These are phyloP conservation scores for Kodamaea kaohsiungensis DNA, from an alignment of 805 yeast species.

Conservation along the genomic window DNA sequence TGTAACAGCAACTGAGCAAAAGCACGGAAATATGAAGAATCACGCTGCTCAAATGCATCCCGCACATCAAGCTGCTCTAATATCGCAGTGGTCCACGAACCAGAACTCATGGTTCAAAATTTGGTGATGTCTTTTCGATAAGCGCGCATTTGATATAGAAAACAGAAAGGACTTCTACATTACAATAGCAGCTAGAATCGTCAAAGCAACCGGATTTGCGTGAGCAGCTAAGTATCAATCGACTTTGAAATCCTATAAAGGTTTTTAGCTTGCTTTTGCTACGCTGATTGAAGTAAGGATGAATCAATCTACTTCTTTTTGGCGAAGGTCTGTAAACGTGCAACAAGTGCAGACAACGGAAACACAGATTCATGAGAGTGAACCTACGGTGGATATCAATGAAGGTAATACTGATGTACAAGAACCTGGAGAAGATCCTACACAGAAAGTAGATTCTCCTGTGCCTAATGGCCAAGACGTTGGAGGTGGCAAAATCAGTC, in stretches of 20 bases:
- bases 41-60: slow-evolving; percentile 34
- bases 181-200: background rate
- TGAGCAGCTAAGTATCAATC: background rate
- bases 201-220: background rate
- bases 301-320: background rate
- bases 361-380: background rate
- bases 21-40: slow-evolving; percentile 32
- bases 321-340: slow-evolving; percentile 1
- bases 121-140: background rate
- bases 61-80: slow-evolving; percentile 26
- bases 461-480: background rate
- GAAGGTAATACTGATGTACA: background rate
- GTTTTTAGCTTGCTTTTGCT: background rate
- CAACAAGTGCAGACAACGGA: background rate
- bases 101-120: background rate
- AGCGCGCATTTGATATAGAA: background rate
- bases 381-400: background rate
- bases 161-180: background rate
- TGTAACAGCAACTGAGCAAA: slow-evolving; percentile 30
- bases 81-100: slow-evolving; percentile 12
- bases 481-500: background rate
- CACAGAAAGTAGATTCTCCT: background rate
- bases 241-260: background rate
- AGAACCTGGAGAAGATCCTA: background rate
- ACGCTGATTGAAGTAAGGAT: background rate